Base-by-base conservation (phyloP, 441 rosid genomes). In the Brassica hybrid region DNA sequence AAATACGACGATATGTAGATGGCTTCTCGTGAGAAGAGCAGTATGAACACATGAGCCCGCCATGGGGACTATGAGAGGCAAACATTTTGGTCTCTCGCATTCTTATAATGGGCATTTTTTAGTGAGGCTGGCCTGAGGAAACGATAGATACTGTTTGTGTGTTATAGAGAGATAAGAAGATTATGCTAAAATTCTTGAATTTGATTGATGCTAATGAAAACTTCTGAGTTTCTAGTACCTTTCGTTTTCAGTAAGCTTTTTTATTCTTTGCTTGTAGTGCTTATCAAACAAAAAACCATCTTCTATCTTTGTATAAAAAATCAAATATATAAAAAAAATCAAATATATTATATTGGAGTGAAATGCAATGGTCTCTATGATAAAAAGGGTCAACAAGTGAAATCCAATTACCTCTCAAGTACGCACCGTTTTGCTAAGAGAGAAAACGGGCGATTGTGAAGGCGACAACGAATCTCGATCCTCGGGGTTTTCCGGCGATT, bases 41-140 rank as follows among this genome's bases (percentile, higher is more conserved):
- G 60, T 69, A 36, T 76, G 75, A 23, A 11, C 67, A 45, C 62
- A 58, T 12, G 16, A 43, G 52, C 52, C 6, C 52, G n/a, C n/a
- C 50, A 10, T 43, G 1, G 50, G 50, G 50, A 2, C 50, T 43
- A 1, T 1, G n/a, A 45, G 52, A 45, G 16, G 52, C 52, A 45
- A 45, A 45, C 52, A 45, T 45, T 13, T 45, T 45, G 52, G 52
- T 45, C 7, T 45, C 52, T 4, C 16, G 52, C 52, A 13, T 45
- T 50, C 8, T 16, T 50, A 50, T n/a, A n/a, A 50, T n/a, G 56
- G 56, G 56, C 56, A 50, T 50, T n/a, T 45, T 45, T 50, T 30
- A 50, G 56, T n/a, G 56, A n/a, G 56, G 9, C 56, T n/a, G 16
- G 18, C 56, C 18, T 50, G 56, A 50, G 18, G 17, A 50, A 50